phyloP scores from a whole-genome alignment of 805 yeast species.

The Lipomyces sp. region DNA sequence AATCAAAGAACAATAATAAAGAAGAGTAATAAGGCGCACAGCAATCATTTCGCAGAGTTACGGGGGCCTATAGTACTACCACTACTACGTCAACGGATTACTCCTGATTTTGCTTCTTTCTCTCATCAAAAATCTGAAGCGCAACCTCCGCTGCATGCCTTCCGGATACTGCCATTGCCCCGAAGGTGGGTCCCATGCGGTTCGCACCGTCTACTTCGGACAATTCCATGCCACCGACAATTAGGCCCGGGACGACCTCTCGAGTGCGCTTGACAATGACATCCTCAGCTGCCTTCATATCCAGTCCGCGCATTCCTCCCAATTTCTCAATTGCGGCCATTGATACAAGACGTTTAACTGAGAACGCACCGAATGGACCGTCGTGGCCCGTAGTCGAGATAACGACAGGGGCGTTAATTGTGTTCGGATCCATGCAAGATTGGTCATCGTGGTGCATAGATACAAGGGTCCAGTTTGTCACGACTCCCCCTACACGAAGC shows the following conservation, averaged over 20 bases:
- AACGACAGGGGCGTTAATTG: constrained; percentile 67
- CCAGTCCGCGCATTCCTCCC: constrained; percentile 77
- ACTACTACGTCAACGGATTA: background rate
- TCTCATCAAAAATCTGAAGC: constrained; percentile 37
- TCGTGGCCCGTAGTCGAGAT: constrained; percentile 80
- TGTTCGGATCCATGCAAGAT: constrained; percentile 83
- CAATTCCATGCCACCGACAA: constrained; percentile 78
- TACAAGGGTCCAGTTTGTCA: constrained; percentile 82
- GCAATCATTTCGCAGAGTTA: background rate
- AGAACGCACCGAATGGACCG: constrained; percentile 82
- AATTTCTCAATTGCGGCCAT: constrained; percentile 51
- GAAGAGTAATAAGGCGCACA: background rate
- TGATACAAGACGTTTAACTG: constrained; percentile 68
- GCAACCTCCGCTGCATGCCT: constrained; percentile 73
- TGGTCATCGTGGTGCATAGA: constrained; percentile 76
- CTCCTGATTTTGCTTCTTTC: constrained; percentile 23
- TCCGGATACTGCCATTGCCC: constrained; percentile 80
- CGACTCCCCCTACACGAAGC: constrained; percentile 75
- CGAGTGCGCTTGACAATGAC: constrained; percentile 71
- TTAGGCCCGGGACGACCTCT: constrained; percentile 66
- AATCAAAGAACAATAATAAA: background rate
- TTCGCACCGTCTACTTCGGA: constrained; percentile 77
- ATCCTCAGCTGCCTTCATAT: constrained; percentile 79
- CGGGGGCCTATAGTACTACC: background rate
- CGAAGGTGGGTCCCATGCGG: constrained; percentile 86